Evolutionary conservation across 2,329 filamentous ascomycete species (phyloP).

Genomic region (Verticillium nubilum): DNA sequence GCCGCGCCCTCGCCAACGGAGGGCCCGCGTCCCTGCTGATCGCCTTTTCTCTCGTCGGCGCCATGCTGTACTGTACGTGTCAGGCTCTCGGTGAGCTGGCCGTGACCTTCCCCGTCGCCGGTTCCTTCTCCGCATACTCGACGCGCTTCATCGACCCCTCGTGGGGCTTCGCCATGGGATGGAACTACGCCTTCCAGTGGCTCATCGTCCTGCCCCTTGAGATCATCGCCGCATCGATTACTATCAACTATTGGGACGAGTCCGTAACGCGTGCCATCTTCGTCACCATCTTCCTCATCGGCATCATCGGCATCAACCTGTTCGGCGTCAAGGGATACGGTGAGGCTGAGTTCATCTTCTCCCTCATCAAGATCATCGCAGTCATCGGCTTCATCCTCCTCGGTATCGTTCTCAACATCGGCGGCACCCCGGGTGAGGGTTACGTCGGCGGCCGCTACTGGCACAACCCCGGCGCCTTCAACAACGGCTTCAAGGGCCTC

Average conservation of each 20-base stretch:
- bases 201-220: slow-evolving; percentile 77
- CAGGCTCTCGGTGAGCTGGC: slow-evolving; percentile 90
- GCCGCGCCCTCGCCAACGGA: slow-evolving; percentile 62
- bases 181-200: slow-evolving; percentile 92
- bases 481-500: slow-evolving; percentile 79
- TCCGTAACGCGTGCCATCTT: slow-evolving; percentile 65
- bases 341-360: slow-evolving; percentile 84
- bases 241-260: slow-evolving; percentile 73
- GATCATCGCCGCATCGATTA: slow-evolving; percentile 81
- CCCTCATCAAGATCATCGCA: slow-evolving; percentile 78
- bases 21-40: slow-evolving; percentile 75
- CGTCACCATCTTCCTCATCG: slow-evolving; percentile 72
- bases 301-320: slow-evolving; percentile 77
- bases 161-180: slow-evolving; percentile 93
- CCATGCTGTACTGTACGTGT: slow-evolving; percentile 88
- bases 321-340: slow-evolving; percentile 87
- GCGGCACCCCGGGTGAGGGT: slow-evolving; percentile 64
- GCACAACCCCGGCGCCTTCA: slow-evolving; percentile 74
- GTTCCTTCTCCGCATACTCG: slow-evolving; percentile 87
- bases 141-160: slow-evolving; percentile 90
- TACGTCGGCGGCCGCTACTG: slow-evolving; percentile 81
- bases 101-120: slow-evolving; percentile 83
- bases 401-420: slow-evolving; percentile 79
- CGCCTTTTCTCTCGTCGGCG: slow-evolving; percentile 72
- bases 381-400: slow-evolving; percentile 87